phyloP scores from a whole-genome alignment of 805 yeast species.

The Alloascoidea africana region DNA sequence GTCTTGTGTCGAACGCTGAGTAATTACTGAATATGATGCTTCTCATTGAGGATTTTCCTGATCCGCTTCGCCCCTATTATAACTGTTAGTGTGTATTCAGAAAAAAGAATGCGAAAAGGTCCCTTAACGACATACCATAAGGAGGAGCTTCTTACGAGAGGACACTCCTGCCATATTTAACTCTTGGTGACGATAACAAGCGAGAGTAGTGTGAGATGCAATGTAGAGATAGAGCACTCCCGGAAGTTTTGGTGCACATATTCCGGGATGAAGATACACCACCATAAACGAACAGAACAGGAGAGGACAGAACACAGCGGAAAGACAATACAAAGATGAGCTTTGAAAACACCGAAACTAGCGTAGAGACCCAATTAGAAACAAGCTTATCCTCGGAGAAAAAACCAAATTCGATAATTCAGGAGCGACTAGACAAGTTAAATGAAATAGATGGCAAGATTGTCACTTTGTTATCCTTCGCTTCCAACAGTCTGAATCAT shows the following conservation, averaged over 20 bases:
- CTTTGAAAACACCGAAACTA: too few species aligned
- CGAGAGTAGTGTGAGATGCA: too few species aligned
- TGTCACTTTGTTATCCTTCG: not conserved
- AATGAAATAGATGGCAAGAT: not conserved
- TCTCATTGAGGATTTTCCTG: conserved; percentile 96
- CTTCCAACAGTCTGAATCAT: not conserved
- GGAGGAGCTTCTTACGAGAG: conserved; percentile 40
- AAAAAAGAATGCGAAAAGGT: not conserved
- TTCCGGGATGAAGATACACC: too few species aligned
- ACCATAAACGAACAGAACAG: too few species aligned
- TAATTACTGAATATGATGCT: conserved; percentile 91
- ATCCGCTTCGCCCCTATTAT: conserved; percentile 81
- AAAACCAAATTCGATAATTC: too few species aligned
- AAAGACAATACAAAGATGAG: too few species aligned
- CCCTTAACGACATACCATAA: conserved; percentile 28
- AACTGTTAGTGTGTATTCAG: conserved; percentile 8
- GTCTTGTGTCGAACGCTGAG: conserved; percentile 90
- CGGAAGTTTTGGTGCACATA: too few species aligned
- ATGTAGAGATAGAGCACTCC: too few species aligned
- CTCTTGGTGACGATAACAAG: too few species aligned
- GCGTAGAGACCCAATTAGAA: too few species aligned
- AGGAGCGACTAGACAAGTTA: not conserved
- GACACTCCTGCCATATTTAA: conserved; percentile 12
- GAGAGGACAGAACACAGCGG: too few species aligned
- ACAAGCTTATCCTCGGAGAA: too few species aligned